A percentile compares a stretch with the other conserved stretches of the same genome.
Evolutionary conservation across 2,329 filamentous ascomycete species (phyloP).

Genomic region (Scopulariopsis brevicaulis): DNA sequence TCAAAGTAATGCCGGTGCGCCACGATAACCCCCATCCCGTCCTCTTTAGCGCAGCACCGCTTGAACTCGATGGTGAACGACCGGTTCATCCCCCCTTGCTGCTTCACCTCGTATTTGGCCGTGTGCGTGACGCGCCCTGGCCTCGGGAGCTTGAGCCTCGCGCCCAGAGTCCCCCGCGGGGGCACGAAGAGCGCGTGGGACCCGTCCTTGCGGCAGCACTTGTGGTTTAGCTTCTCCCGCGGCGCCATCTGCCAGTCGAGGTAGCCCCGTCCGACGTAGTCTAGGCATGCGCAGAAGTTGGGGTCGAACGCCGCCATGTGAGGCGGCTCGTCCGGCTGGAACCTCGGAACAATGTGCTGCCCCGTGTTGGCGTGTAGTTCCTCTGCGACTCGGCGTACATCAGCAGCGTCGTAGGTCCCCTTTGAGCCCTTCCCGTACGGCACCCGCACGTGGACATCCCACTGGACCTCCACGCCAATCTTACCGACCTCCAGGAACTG

Average conservation of each 20-base stretch:
- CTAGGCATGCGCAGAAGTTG: constrained; percentile 5
- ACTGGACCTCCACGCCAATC: not conserved
- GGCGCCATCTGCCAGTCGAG: constrained; percentile 1
- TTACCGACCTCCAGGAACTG: not conserved
- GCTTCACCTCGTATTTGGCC: not conserved
- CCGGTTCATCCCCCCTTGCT: not conserved
- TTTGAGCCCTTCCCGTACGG: not conserved
- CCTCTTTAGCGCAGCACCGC: not conserved
- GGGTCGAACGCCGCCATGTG: constrained; percentile 4
- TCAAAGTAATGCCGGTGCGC: not conserved
- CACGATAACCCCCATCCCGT: not conserved
- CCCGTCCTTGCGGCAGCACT: not conserved
- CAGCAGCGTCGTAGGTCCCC: not conserved
- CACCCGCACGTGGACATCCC: constrained; percentile 8
- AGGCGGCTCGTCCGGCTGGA: not conserved
- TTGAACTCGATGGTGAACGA: not conserved
- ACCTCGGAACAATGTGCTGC: not conserved
- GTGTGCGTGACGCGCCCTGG: not conserved
- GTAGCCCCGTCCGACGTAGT: not conserved
- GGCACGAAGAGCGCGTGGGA: not conserved
- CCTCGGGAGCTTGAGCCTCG: not conserved
- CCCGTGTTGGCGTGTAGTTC: not conserved
- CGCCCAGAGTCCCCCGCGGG: not conserved
- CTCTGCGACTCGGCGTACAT: not conserved
- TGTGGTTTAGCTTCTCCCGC: not conserved